Base-by-base conservation (phyloP, 2,329 filamentous ascomycete genomes). In the Trichoderma sp. region DNA sequence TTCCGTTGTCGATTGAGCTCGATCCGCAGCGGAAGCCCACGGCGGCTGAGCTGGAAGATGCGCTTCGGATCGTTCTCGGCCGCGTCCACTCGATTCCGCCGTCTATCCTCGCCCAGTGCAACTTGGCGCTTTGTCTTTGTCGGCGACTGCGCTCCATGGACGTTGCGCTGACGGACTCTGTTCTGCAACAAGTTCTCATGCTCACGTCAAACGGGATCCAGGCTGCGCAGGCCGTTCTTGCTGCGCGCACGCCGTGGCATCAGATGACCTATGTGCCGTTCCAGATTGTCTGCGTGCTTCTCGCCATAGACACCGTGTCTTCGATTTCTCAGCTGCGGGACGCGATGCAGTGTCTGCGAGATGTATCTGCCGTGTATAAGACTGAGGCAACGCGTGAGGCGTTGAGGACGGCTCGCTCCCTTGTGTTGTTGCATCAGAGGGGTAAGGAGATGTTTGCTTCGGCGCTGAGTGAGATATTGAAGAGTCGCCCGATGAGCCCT, bases 361-460 rank as follows among this genome's bases (percentile, higher is more conserved):
- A 60, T 2, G 34, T 60, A 7, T 50, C 26, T 1, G 30, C 57
- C 0, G 45, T 60, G 5, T 60, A 60, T 15, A 50, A 50, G 15
- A 60, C 57, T 0, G 57, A 60, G 15, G 44, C 57, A 19, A 60
- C 57, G 3, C 44, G 41, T n/a, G 57, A 60, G 2, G 57, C 57
- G 3, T 26, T 60, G 28, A 60, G 24, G 3, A 60, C 57, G 3
- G 57, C 57, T n/a, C 57, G 57, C 0, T 60, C 44, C 2, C 57
- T 60, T 7, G 57, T 60, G 12, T 41, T 60, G 10, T 21, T 60
- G 5, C 57, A 60, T n/a, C 57, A 60, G 6, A 60, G 45, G 3
- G 57, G 57, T 2, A 60, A 60, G 14, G 57, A 60, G 30, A 60
- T 60, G 57, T 60, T 60, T 28, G 57, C 57, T 50, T 60, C 57